phyloP scores from a whole-genome alignment of 768 basidiomycete species.

The Auricularia auricula-judae region DNA sequence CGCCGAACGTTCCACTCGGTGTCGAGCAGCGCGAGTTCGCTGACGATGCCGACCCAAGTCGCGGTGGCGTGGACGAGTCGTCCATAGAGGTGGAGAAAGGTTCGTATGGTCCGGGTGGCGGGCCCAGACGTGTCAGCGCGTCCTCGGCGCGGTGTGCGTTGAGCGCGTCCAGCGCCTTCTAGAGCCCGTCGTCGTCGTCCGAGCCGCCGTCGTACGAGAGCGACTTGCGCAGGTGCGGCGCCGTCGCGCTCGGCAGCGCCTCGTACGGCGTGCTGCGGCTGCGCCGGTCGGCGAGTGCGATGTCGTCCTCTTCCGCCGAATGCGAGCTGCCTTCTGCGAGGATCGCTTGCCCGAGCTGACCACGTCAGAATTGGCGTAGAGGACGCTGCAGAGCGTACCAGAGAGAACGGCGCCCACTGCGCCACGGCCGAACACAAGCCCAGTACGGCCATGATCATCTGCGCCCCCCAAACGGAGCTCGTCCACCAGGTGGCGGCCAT shows the following conservation, averaged over 20 bases:
- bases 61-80: too few relatives aligned
- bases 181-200: background rate
- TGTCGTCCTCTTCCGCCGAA: slow-evolving; percentile 23
- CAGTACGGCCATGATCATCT: slow-evolving; percentile 60
- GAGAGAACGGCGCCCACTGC: slow-evolving; percentile 86
- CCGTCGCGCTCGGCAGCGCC: background rate
- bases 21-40: too few relatives aligned
- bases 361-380: slow-evolving; percentile 9
- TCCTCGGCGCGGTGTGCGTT: too few relatives aligned
- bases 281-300: slow-evolving; percentile 30
- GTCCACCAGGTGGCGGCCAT: slow-evolving; percentile 74
- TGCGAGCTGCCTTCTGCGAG: slow-evolving; percentile 42
- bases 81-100: too few relatives aligned
- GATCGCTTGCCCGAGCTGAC: slow-evolving; percentile 76
- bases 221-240: background rate
- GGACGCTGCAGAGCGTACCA: slow-evolving; percentile 38
- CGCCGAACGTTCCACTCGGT: too few relatives aligned
- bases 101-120: too few relatives aligned
- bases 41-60: too few relatives aligned
- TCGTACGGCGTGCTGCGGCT: slow-evolving; percentile 12
- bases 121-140: too few relatives aligned
- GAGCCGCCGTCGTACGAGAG: background rate
- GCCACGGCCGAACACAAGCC: slow-evolving; percentile 92
- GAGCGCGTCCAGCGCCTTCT: too few relatives aligned
- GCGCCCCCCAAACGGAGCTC: slow-evolving; percentile 57